Evolutionary conservation across 1,284 basidiomycete genomes (phyloP).

Genomic region (Ustilago trichophora): DNA sequence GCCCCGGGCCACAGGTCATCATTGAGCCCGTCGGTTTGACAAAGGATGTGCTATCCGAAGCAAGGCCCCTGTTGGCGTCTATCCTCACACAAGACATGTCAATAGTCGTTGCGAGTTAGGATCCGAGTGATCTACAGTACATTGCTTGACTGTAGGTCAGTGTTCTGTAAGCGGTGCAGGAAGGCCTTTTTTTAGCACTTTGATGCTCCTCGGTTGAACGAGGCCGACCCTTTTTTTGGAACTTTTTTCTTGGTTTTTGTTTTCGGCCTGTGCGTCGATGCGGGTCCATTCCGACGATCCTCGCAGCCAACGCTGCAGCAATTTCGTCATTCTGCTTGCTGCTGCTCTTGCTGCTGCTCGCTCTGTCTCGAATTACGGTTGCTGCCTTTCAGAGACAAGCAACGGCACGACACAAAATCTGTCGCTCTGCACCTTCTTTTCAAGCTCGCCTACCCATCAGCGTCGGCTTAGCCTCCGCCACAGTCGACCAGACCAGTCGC

Average conservation of each 20-base stretch:
- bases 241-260: background rate
- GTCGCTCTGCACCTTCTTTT: no score
- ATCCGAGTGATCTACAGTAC: slow-evolving; percentile 1
- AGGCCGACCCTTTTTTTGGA: slow-evolving; percentile 2
- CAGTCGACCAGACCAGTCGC: no score
- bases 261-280: slow-evolving; percentile 12
- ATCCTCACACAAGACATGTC: no score
- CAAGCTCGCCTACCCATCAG: no score
- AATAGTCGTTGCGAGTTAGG: no score
- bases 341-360: background rate
- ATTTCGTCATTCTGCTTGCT: slow-evolving; percentile 29
- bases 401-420: background rate
- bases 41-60: no score
- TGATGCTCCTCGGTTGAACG: background rate
- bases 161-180: no score
- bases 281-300: slow-evolving; percentile 33
- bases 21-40: no score
- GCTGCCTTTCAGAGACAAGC: background rate
- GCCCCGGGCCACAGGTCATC: no score
- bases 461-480: no score
- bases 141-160: no score
- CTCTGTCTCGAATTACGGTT: background rate
- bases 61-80: no score
- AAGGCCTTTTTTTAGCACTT: slow-evolving; percentile 12
- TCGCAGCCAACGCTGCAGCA: slow-evolving; percentile 16